Evolutionary conservation across 2,329 filamentous ascomycete species (phyloP).

Genomic region (Orbilia ellipsospora): DNA sequence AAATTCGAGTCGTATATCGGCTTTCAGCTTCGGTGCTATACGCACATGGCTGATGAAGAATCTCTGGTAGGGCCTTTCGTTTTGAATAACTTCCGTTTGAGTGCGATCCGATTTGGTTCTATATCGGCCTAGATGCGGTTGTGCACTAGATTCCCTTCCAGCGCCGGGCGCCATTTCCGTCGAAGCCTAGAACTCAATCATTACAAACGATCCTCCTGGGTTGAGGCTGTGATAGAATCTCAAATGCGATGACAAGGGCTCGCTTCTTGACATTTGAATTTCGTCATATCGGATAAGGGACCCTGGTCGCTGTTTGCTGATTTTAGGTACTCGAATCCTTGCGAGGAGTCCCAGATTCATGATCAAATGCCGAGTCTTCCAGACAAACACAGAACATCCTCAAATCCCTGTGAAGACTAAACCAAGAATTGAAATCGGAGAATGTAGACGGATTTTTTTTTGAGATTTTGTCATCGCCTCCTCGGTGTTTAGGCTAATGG

Average conservation of each 20-base stretch:
- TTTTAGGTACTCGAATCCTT: conserved; percentile 34
- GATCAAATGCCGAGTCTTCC: conserved; percentile 36
- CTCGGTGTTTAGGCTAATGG: conserved; percentile 40
- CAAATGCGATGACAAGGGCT: conserved; percentile 19
- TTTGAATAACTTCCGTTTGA: background rate
- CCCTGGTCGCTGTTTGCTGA: conserved; percentile 39
- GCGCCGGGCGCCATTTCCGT: conserved; percentile 12
- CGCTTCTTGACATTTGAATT: conserved; percentile 49
- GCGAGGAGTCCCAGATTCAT: conserved; percentile 6
- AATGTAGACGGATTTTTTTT: conserved; percentile 5
- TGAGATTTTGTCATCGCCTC: conserved; percentile 47
- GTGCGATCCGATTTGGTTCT: background rate
- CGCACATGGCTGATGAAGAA: background rate
- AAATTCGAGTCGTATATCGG: too few relatives aligned
- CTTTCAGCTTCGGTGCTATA: background rate
- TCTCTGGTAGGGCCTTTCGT: background rate
- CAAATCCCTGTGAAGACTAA: conserved; percentile 13
- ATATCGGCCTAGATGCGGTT: background rate
- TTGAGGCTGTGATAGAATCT: conserved; percentile 37
- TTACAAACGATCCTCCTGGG: conserved; percentile 21
- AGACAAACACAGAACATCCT: conserved; percentile 3
- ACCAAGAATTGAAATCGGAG: conserved; percentile 29
- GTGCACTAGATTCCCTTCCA: background rate
- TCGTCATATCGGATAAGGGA: conserved; percentile 53
- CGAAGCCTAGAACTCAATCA: conserved; percentile 10